phyloP scores from a whole-genome alignment of 805 yeast genomes.

The Sugiyamaella boreocaroliniensis region DNA sequence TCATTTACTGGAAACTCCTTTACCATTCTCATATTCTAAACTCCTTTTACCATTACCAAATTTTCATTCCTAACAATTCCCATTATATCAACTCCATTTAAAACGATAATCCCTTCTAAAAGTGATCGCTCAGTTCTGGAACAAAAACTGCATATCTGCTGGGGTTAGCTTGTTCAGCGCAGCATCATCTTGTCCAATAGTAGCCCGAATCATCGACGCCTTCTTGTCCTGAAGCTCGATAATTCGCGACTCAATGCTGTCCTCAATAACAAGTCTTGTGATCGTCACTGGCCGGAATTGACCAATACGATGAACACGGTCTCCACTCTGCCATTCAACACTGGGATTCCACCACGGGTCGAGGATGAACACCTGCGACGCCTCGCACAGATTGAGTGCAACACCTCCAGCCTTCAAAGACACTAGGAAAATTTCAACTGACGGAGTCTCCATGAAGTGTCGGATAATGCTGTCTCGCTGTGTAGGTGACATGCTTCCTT shows the following conservation, averaged over 20 bases:
- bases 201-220: slow-evolving; percentile 97
- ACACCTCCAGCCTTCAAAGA: slow-evolving; percentile 99
- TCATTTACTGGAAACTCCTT: too few relatives aligned
- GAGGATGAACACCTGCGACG: slow-evolving; percentile 89
- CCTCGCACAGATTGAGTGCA: slow-evolving; percentile 92
- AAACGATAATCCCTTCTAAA: too few relatives aligned
- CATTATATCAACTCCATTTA: too few relatives aligned
- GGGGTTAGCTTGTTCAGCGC: slow-evolving; percentile 88
- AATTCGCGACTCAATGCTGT: slow-evolving; percentile 92
- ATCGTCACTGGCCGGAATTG: slow-evolving; percentile 91
- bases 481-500: slow-evolving; percentile 94
- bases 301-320: slow-evolving; percentile 95
- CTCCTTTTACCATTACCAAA: too few relatives aligned
- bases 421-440: slow-evolving; percentile 88
- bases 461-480: slow-evolving; percentile 89
- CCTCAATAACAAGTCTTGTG: slow-evolving; percentile 89
- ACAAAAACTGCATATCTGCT: slow-evolving; percentile 89
- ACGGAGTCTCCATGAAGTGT: slow-evolving; percentile 86
- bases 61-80: too few relatives aligned
- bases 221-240: slow-evolving; percentile 95
- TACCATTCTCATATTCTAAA: too few relatives aligned
- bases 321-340: slow-evolving; percentile 97
- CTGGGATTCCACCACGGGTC: slow-evolving; percentile 99
- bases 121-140: slow-evolving; percentile 52
- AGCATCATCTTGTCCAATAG: slow-evolving; percentile 84